Evolutionary conservation across 106 monocot genomes (phyloP).

Genomic region (Gastrodia elata): DNA sequence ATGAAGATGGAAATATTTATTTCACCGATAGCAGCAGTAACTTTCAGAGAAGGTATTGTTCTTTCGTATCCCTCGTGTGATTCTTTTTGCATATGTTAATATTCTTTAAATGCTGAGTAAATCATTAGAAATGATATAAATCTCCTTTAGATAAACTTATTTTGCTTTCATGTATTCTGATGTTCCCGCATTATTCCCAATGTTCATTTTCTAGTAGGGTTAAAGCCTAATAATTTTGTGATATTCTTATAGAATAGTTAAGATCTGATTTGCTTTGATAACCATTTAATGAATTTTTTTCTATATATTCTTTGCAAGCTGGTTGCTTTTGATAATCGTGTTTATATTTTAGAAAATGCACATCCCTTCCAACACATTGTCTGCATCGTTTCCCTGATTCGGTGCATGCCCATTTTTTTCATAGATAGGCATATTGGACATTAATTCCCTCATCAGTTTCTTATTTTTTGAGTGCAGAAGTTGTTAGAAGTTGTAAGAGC

Average conservation of each 20-base stretch:
- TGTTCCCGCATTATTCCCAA: background rate
- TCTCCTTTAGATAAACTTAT: background rate
- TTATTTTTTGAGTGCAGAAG: too few relatives aligned
- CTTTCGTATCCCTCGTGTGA: conserved; percentile 5
- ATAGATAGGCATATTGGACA: background rate
- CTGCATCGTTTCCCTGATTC: background rate
- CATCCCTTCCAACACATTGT: background rate
- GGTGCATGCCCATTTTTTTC: background rate
- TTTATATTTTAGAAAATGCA: background rate
- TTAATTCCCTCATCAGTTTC: background rate
- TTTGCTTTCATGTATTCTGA: background rate
- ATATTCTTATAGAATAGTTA: too few relatives aligned
- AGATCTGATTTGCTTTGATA: background rate
- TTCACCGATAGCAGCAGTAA: conserved; percentile 69
- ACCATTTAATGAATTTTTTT: background rate
- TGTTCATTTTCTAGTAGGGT: background rate
- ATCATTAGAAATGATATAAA: background rate
- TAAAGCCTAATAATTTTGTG: too few relatives aligned
- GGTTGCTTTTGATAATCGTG: background rate
- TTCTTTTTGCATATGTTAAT: background rate
- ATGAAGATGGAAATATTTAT: conserved; percentile 52
- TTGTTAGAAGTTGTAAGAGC: too few relatives aligned
- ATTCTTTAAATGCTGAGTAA: background rate
- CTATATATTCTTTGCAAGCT: background rate
- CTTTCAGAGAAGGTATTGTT: conserved; percentile 48